Evolutionary conservation across 2,329 filamentous ascomycete genomes (phyloP).

Genomic region (Ceratocystis harringtonii): DNA sequence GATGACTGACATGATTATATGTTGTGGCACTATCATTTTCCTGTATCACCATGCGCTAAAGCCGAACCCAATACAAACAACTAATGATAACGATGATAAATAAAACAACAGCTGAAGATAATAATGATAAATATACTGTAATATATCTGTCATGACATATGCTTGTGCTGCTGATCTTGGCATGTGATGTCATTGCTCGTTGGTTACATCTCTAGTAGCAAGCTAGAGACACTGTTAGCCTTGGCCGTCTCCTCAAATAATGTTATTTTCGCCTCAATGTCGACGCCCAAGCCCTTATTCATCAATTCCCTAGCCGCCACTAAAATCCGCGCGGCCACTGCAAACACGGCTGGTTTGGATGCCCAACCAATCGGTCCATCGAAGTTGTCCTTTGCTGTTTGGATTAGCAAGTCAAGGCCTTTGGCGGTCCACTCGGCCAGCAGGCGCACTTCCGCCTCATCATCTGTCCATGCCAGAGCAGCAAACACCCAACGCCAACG

Average conservation of each 20-base stretch:
- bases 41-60: neutral
- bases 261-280: slow-evolving; percentile 17
- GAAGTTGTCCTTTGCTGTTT: neutral
- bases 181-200: neutral
- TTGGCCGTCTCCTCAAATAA: slow-evolving; percentile 11
- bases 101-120: no score
- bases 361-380: slow-evolving; percentile 63
- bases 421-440: slow-evolving; percentile 34
- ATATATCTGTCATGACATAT: neutral
- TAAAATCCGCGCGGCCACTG: slow-evolving; percentile 38
- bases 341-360: slow-evolving; percentile 52
- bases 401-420: slow-evolving; percentile 29
- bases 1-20: neutral
- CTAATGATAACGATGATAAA: no score
- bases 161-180: neutral
- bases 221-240: slow-evolving; percentile 16
- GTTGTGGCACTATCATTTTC: neutral
- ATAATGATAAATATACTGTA: neutral
- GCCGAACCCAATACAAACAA: no score
- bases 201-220: slow-evolving; percentile 18
- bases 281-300: slow-evolving; percentile 16
- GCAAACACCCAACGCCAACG: slow-evolving; percentile 47
- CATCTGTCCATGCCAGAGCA: slow-evolving; percentile 20
- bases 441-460: slow-evolving; percentile 15
- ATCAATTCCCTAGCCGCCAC: slow-evolving; percentile 26